phyloP scores from a whole-genome alignment of 768 basidiomycete genomes.

The Trichaptum fuscoviolaceum region DNA sequence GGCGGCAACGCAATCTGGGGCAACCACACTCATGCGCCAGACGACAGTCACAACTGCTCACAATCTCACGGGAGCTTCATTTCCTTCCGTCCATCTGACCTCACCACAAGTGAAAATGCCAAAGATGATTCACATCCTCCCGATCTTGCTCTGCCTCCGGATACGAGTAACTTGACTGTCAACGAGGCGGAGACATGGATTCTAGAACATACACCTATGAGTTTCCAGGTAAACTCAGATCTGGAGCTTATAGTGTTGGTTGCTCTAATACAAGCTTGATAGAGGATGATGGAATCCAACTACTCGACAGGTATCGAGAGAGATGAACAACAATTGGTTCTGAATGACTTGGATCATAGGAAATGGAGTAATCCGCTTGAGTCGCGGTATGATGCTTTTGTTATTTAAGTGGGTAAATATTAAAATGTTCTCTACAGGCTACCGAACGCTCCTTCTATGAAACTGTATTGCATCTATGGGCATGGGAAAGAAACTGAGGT shows the following conservation, averaged over 20 bases:
- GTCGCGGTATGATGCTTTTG: constrained; percentile 42
- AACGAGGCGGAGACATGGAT: constrained; percentile 74
- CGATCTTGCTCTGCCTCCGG: constrained; percentile 7
- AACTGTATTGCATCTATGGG: constrained; percentile 90
- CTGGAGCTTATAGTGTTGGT: not conserved
- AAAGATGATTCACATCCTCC: constrained; percentile 16
- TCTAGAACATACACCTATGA: constrained; percentile 69
- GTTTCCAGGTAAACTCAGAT: constrained; percentile 59
- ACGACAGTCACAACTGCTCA: constrained; percentile 51
- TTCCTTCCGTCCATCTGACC: constrained; percentile 53
- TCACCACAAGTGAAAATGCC: constrained; percentile 17
- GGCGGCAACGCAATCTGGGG: constrained; percentile 88
- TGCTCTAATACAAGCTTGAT: constrained; percentile 6
- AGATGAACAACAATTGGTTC: constrained; percentile 54
- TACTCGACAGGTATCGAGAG: constrained; percentile 89
- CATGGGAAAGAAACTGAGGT: constrained; percentile 95
- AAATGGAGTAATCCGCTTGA: constrained; percentile 96
- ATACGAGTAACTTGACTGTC: constrained; percentile 65
- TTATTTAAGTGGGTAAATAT: not conserved
- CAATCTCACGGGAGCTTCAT: constrained; percentile 80
- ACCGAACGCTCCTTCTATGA: constrained; percentile 87
- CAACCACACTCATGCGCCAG: constrained; percentile 66
- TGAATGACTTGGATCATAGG: constrained; percentile 65
- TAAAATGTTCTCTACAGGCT: constrained; percentile 40
- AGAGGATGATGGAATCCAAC: constrained; percentile 81